phyloP scores from a whole-genome alignment of 805 yeast species.

The Suhomyces pyralidae region DNA sequence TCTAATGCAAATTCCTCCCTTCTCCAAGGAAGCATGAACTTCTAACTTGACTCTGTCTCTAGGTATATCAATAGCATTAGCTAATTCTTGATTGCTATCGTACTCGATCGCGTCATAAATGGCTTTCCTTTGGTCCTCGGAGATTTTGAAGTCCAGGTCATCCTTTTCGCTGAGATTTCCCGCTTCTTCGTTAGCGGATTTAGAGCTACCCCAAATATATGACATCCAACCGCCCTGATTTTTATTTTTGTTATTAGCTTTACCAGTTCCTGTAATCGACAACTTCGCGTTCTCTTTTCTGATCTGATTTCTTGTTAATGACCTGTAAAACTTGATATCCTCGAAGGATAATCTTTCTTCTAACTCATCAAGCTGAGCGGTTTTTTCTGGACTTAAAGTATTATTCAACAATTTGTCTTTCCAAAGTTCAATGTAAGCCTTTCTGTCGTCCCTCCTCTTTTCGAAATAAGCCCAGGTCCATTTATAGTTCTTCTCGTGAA shows the following conservation, averaged over 20 bases:
- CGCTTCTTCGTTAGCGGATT: slow-evolving; percentile 13
- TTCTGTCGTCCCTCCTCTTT: slow-evolving; percentile 69
- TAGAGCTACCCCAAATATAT: slow-evolving; percentile 56
- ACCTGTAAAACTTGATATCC: slow-evolving; percentile 81
- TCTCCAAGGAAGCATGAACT: slow-evolving; percentile 62
- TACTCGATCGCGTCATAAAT: slow-evolving; percentile 91
- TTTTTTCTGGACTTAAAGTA: slow-evolving; percentile 22
- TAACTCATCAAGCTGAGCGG: slow-evolving; percentile 44
- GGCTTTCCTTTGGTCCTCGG: slow-evolving; percentile 87
- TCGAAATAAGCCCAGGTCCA: slow-evolving; percentile 89
- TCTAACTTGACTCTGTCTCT: slow-evolving; percentile 68
- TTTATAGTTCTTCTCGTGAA: slow-evolving; percentile 72
- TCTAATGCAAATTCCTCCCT: slow-evolving; percentile 72
- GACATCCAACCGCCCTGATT: slow-evolving; percentile 58
- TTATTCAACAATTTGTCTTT: slow-evolving; percentile 49
- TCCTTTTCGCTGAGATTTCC: slow-evolving; percentile 40
- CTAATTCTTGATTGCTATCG: slow-evolving; percentile 57
- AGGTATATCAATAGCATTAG: slow-evolving; percentile 63
- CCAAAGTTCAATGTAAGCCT: slow-evolving; percentile 66
- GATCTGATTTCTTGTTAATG: slow-evolving; percentile 67
- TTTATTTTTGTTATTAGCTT: neutral
- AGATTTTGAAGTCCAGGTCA: slow-evolving; percentile 38
- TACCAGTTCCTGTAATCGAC: neutral
- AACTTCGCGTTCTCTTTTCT: slow-evolving; percentile 48
- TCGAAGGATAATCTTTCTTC: slow-evolving; percentile 66